Conservation (phyloP, 75 land plant genomes). For the Larix kaempferi region DNA sequence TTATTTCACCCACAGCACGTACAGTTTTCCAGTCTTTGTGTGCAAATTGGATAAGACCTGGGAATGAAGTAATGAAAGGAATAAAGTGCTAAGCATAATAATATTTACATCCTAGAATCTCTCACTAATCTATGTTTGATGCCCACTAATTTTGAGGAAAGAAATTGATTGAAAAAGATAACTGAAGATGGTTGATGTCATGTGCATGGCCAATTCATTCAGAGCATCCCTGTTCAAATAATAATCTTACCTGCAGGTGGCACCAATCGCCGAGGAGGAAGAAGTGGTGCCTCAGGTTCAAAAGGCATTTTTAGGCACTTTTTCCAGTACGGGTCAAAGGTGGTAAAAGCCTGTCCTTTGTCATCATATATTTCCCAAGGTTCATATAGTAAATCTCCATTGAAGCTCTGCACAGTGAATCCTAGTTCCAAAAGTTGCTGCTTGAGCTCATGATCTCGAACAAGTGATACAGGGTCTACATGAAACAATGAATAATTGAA, state of each 20-base stretch:
- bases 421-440: constrained; percentile 43
- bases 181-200: constrained; percentile 2
- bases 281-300: constrained; percentile 37
- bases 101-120: not conserved
- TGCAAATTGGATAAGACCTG: not conserved
- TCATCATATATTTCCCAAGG: constrained; percentile 83
- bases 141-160: not conserved
- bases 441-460: constrained; percentile 70
- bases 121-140: not conserved
- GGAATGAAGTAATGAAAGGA: not conserved
- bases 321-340: constrained; percentile 58
- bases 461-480: constrained; percentile 74
- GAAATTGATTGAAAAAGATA: not conserved
- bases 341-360: constrained; percentile 68
- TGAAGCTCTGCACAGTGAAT: constrained; percentile 55
- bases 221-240: not conserved
- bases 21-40: not conserved
- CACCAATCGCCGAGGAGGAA: constrained; percentile 55
- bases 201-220: not conserved
- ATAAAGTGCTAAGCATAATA: not conserved
- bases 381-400: constrained; percentile 66
- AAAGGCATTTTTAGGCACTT: constrained; percentile 51
- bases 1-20: not conserved
- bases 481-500: not conserved
- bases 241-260: constrained; percentile 40